These are phyloP conservation scores for Miscanthus lutarioriparius DNA, from an alignment of 176 grass and related monocot genomes.

Conservation along the genomic window DNA sequence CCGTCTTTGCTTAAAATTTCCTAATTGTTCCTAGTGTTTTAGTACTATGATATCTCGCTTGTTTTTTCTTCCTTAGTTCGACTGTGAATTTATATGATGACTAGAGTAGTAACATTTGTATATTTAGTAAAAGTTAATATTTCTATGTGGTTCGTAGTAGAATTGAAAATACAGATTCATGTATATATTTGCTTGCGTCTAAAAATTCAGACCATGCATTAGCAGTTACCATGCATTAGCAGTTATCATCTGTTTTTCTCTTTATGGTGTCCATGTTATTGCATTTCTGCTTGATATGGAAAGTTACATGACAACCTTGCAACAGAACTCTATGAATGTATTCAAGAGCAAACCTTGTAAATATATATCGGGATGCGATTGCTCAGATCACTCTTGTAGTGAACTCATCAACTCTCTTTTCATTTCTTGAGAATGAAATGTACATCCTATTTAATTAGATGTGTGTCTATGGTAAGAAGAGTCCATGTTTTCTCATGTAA, in stretches of 20 bases:
- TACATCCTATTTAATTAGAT: conserved; percentile 8
- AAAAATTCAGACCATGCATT: too few relatives aligned
- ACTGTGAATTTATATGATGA: too few relatives aligned
- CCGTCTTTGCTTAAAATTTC: too few relatives aligned
- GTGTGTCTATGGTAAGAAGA: not conserved
- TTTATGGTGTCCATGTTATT: conserved; percentile 17
- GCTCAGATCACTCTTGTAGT: not conserved
- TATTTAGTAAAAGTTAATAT: too few relatives aligned
- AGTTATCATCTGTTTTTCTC: not conserved
- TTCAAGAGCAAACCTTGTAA: conserved; percentile 20
- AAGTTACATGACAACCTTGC: not conserved
- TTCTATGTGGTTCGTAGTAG: too few relatives aligned
- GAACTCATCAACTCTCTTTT: conserved; percentile 7
- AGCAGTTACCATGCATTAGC: too few relatives aligned
- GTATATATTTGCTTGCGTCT: too few relatives aligned
- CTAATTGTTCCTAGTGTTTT: too few relatives aligned
- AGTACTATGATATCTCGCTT: too few relatives aligned
- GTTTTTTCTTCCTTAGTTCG: too few relatives aligned
- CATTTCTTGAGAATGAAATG: conserved; percentile 16
- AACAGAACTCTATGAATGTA: not conserved
- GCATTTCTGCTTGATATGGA: not conserved
- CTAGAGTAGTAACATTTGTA: too few relatives aligned
- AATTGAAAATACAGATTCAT: too few relatives aligned
- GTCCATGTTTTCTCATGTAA: not conserved
- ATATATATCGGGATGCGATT: not conserved